Evolutionary conservation across 2,329 filamentous ascomycete species (phyloP), one percentile per base, ranked within the genome.

Genomic region (Apiospora aurea): DNA sequence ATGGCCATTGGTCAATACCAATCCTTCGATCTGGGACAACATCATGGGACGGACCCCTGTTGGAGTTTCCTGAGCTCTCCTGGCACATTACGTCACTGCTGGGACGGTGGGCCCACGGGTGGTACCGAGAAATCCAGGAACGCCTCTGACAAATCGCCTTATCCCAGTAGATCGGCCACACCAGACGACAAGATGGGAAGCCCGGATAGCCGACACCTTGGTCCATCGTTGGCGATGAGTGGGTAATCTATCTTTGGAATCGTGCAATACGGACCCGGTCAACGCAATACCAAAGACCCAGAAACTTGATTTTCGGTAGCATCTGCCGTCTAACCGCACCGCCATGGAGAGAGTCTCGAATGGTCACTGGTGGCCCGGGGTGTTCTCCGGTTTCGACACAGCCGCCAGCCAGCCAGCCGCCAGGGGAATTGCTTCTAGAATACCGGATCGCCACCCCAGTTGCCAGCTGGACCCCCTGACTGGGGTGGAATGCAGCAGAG

Each of bases 231-330:
- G 24, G 4, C 24, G 14, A 7, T 29, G 24, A 7, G 46, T 49
- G 18, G 46, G 46, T 43, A 11, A 21, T 5, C 46, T 49, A 49
- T 49, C 46, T 49, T 49, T 49, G 21, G 46, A 49, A 49, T 49
- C 46, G 21, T 49, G 46, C 16, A 47, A 47, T 44, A 10, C 11
- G 13, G 13, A 44, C 44, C 16, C 10, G 41, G 10, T 5, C 34
- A 38, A 21, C 11, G 47, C 8, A 11, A 26, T 51, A 51, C 10
- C 6, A 29, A 29, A 29, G 47, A 49, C 47, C 47, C 41, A 43
- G 51, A 57, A 57, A 57, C 51, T 57, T 57, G 51, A 57, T 57
- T 57, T 57, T 57, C 51, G 26, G 26, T 34, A 34, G 4, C 5
- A 57, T 34, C 26, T 34, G 24, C 51, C 13, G 51, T 29, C n/a